phyloP scores from a whole-genome alignment of 192 early-diverging fungal genomes.

The Thamnidium elegans region DNA sequence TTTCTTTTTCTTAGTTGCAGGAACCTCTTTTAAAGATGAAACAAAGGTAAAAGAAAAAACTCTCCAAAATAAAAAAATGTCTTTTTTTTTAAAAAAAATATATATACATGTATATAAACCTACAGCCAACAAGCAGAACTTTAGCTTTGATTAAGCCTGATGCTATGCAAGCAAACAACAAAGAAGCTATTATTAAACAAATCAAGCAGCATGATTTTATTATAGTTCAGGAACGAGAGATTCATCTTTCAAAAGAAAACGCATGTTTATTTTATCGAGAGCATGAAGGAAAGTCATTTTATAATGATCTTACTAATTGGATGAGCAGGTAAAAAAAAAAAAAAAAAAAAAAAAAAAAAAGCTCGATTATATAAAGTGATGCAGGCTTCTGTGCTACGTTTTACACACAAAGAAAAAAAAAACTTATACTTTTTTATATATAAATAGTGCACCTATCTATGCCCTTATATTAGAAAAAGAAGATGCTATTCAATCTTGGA shows the following conservation, averaged over 20 bases:
- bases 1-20: no score
- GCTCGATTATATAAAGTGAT: no score
- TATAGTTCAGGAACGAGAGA: constrained; percentile 35
- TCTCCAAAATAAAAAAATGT: no score
- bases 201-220: constrained; percentile 42
- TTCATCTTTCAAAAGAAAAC: constrained; percentile 42
- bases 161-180: constrained; percentile 37
- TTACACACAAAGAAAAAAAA: not conserved
- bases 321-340: constrained; percentile 42
- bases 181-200: constrained; percentile 50
- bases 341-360: constrained; percentile 6
- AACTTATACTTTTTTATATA: constrained; percentile 7
- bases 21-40: no score
- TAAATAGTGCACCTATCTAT: constrained; percentile 38
- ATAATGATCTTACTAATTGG: constrained; percentile 39
- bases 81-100: no score
- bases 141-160: constrained; percentile 63
- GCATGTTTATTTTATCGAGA: constrained; percentile 29
- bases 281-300: constrained; percentile 28
- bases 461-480: constrained; percentile 54
- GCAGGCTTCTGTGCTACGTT: constrained; percentile 2
- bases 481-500: constrained; percentile 49
- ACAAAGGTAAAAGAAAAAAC: no score
- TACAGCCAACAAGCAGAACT: constrained; percentile 16
- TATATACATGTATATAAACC: no score